Percentiles rank a stretch among this genome's conserved stretches.
Evolutionary conservation across 2,329 filamentous ascomycete genomes (phyloP).

Genomic region (Ophiostoma sp.): DNA sequence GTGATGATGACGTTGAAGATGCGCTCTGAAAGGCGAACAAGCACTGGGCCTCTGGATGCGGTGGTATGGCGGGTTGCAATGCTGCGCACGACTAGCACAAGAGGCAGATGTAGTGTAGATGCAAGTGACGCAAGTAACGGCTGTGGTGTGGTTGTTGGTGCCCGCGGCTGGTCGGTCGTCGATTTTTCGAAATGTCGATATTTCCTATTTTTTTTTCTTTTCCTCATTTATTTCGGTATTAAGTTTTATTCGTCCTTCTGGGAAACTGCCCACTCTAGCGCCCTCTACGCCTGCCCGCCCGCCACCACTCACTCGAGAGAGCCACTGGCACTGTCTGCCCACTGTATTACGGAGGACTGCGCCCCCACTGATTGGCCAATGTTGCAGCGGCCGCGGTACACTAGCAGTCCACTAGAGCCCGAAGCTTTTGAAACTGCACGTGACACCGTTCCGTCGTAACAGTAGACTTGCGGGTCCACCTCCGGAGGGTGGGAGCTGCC

Average conservation of each 20-base stretch:
- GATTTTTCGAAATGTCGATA: conserved; percentile 17
- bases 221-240: conserved; percentile 11
- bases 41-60: too few species aligned
- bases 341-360: conserved; percentile 6
- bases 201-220: conserved; percentile 15
- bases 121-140: neutral
- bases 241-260: conserved; percentile 17
- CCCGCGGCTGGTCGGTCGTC: conserved; percentile 12
- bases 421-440: conserved; percentile 14
- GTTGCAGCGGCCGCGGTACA: neutral
- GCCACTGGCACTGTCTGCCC: neutral
- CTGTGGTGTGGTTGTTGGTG: conserved; percentile 3
- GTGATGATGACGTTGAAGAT: neutral
- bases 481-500: conserved; percentile 10
- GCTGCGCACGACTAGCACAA: neutral
- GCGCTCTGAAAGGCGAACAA: neutral
- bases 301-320: neutral
- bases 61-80: neutral
- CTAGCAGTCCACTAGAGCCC: neutral
- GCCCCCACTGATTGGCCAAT: conserved; percentile 24
- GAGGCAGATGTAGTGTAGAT: neutral
- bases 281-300: neutral
- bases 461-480: neutral
- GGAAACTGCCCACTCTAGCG: conserved; percentile 3
- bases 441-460: neutral